A percentile compares a stretch with the other conserved stretches of the same genome.
Evolutionary conservation across 2,329 filamentous ascomycete species (phyloP).

Genomic region (Aureobasidium zeae): DNA sequence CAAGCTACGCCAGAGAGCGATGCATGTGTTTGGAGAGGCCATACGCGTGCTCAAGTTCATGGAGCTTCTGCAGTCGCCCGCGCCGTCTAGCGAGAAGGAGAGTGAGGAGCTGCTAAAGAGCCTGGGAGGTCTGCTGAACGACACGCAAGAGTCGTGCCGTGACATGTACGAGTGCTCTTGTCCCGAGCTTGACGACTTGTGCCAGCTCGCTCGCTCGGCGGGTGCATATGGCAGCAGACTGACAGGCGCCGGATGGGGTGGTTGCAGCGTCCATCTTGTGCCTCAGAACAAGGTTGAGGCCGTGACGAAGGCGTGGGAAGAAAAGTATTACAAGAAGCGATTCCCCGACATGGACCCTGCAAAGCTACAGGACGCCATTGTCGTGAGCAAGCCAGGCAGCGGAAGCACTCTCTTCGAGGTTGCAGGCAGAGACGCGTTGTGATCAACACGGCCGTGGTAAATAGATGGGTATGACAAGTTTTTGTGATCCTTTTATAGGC

Average conservation of each 20-base stretch:
- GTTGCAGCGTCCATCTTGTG: conserved; percentile 89
- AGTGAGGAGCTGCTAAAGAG: conserved; percentile 58
- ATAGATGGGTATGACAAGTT: background rate
- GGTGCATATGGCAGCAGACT: conserved; percentile 78
- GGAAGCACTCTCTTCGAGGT: conserved; percentile 42
- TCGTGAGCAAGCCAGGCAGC: conserved; percentile 78
- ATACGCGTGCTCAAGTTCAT: conserved; percentile 78
- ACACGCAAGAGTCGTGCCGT: conserved; percentile 79
- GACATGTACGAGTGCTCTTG: conserved; percentile 87
- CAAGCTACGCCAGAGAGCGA: conserved; percentile 74
- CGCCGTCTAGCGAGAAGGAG: conserved; percentile 39
- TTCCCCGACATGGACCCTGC: conserved; percentile 60
- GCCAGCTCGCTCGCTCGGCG: conserved; percentile 63
- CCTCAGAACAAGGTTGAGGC: conserved; percentile 70
- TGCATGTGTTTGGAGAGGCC: conserved; percentile 88
- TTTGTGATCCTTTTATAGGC: too few species aligned
- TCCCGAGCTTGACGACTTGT: conserved; percentile 84
- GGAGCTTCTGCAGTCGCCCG: conserved; percentile 51
- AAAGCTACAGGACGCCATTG: conserved; percentile 68
- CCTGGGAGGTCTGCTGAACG: conserved; percentile 77
- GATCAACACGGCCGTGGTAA: too few species aligned
- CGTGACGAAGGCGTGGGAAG: conserved; percentile 67
- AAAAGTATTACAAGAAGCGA: conserved; percentile 70
- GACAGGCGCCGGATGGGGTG: conserved; percentile 94
- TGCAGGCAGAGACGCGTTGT: conserved; percentile 20